Conservation (phyloP, 2,329 filamentous ascomycete genomes). For the Gaeumannomyces tritici region DNA sequence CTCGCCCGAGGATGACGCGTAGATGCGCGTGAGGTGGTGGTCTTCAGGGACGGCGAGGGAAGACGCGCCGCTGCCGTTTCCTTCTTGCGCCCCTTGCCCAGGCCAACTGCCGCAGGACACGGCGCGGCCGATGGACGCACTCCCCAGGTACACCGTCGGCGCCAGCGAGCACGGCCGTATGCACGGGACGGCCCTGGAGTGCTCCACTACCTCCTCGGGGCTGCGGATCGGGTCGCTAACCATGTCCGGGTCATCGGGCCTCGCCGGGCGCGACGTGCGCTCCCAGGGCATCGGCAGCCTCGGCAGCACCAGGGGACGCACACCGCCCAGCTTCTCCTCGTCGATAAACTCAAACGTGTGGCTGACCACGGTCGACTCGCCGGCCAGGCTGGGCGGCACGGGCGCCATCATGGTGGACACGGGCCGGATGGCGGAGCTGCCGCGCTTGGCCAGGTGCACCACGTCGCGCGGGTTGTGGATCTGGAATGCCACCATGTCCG, state of each 20-base stretch:
- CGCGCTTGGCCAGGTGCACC: not conserved
- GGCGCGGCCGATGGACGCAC: not conserved
- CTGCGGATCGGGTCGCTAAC: not conserved
- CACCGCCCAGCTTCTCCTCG: not conserved
- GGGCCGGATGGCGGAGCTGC: not conserved
- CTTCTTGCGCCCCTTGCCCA: too few species aligned
- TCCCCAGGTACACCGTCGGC: not conserved
- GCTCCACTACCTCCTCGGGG: constrained; percentile 1
- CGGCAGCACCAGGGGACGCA: too few species aligned
- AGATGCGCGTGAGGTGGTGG: not conserved
- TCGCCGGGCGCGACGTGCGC: not conserved
- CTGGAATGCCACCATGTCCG: not conserved
- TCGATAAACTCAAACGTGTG: not conserved
- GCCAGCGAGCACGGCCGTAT: not conserved
- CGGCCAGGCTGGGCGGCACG: not conserved
- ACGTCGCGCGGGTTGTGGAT: constrained; percentile 2
- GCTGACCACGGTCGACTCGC: not conserved
- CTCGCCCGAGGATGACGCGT: not conserved
- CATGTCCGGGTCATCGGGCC: not conserved
- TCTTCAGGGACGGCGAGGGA: not conserved
- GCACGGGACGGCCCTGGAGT: not conserved
- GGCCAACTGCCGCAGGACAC: not conserved
- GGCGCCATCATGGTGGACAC: not conserved
- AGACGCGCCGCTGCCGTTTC: too few species aligned
- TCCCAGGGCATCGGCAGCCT: not conserved